phyloP scores from a whole-genome alignment of 2,329 filamentous ascomycete genomes.

The Graphilbum sp. region DNA sequence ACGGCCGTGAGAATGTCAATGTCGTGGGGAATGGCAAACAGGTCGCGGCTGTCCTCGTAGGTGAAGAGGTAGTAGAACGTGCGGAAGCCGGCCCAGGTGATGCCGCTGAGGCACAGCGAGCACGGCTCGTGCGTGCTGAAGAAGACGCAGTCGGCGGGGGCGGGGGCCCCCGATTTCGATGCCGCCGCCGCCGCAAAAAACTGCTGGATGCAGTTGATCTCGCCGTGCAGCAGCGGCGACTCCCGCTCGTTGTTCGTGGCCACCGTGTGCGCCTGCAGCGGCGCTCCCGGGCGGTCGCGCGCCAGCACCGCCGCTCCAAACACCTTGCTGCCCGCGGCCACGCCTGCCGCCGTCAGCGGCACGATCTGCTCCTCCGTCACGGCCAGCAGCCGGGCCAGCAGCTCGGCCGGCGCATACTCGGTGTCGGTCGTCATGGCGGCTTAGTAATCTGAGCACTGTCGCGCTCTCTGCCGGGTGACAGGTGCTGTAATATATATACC shows the following conservation, averaged over 20 bases:
- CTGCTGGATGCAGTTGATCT: constrained; percentile 43
- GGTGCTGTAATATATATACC: too few species aligned
- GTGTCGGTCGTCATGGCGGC: too few species aligned
- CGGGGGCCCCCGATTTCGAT: constrained; percentile 12
- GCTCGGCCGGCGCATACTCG: constrained; percentile 11
- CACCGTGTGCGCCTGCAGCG: constrained; percentile 24
- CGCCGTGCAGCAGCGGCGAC: constrained; percentile 40
- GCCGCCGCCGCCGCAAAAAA: constrained; percentile 29
- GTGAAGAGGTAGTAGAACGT: constrained; percentile 43
- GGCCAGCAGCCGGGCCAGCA: constrained; percentile 24
- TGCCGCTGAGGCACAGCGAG: constrained; percentile 39
- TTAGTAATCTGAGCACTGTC: too few species aligned
- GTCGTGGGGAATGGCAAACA: constrained; percentile 39
- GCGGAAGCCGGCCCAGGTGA: constrained; percentile 40
- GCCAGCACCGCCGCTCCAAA: constrained; percentile 39
- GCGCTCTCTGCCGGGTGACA: background rate
- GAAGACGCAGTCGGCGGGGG: constrained; percentile 33
- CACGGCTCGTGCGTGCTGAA: constrained; percentile 43
- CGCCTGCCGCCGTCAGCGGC: constrained; percentile 31
- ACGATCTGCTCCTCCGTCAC: constrained; percentile 30
- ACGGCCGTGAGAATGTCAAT: constrained; percentile 40
- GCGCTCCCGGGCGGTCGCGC: constrained; percentile 18
- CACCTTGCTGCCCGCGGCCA: constrained; percentile 35
- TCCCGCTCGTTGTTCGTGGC: constrained; percentile 38
- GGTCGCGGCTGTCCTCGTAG: constrained; percentile 38